Evolutionary conservation across 805 yeast genomes (phyloP), one percentile per base, ranked within the genome.

Genomic region (Candida hungchunana): DNA sequence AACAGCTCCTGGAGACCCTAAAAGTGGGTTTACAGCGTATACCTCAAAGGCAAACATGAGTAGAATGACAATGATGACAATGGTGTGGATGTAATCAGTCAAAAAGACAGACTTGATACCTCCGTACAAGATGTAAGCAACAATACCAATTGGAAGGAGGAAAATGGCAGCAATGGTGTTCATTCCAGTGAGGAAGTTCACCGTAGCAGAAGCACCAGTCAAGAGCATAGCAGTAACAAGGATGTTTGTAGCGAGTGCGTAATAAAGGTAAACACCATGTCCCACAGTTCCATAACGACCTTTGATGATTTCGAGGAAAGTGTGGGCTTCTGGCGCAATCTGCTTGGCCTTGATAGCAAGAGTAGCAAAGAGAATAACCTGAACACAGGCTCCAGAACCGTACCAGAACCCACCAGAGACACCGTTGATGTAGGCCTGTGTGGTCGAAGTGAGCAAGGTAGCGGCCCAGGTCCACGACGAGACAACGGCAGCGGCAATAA

Each of bases 401-500:
- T 89, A 89, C 63, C 77, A 82, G 54, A 72, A 79, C 11, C 90
- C 82, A 31, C 56, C 58, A 36, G 50, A 61, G 26, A 89, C 74
- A 51, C 97, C 97, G 39, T 77, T 69, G 28, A 64, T 64, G 60
- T 84, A 88, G 16, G 85, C 85, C 57, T 82, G 88, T 15, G 95
- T 75, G 1, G 94, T 76, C 3, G 87, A 77, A 25, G 78, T 79
- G 21, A 84, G 65, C 31, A 84, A 62, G 2, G 94, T 84, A 4
- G 87, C 85, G n/a, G 84, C 84, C 88, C 88, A 81, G 8, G 96
- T 87, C 97, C 97, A 89, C 7, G 90, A 79, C 10, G 90, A 79
- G 7, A 88, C 96, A 20, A 89, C 96, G 7, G 96, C 95, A 7
- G 95, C 79, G 5, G 90, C 79, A 43, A 87, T 81, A 47, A 89